Evolutionary conservation across 805 yeast species (phyloP), one percentile per base, ranked within the genome.

Genomic region (Monosporozyma unispora): DNA sequence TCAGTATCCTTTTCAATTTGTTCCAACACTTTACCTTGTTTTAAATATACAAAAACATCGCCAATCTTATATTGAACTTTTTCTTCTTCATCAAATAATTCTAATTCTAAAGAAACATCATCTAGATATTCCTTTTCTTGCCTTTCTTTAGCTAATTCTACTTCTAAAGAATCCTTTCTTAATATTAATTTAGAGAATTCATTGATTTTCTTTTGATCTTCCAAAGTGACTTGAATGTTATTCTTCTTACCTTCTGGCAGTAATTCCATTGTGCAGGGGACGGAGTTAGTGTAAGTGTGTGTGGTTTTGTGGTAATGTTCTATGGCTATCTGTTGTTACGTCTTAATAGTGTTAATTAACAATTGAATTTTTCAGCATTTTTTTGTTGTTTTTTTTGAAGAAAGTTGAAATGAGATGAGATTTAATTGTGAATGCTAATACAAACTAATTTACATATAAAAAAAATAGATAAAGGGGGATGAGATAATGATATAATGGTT

Each of bases 171-270:
- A 55, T 86, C 88, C 56, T 83, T 81, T 52, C 82, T 80, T 55
- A 81, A 73, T 52, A 89, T 87, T 53, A 89, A 73, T 44, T 89
- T 84, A 14, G 96, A 87, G 63, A 93, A 91, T 63, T 80, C 80
- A 68, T 91, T 93, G 71, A 91, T 91, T 62, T 79, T 79, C 62
- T 85, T 82, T 70, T 91, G 99, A 64, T 91, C 98, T 50, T 79
- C 87, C 40, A 61, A 64, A 5, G 69, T 61, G 5, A 72, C 76
- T 51, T 69, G 69, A 5, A 64, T 65, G 44, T 60, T 66, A 50
- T 72, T 72, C 53, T 63, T 60, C 53, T 70, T 63, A 1, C 76
- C 76, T 52, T 71, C 72, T 8, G 76, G 75, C 29, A 72, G 57
- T 52, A 66, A 43, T 50, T 62, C 62, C 63, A 63, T 57, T 38